Conservation (phyloP, 176 grass and related monocot genomes). For the Miscanthus lutarioriparius region DNA sequence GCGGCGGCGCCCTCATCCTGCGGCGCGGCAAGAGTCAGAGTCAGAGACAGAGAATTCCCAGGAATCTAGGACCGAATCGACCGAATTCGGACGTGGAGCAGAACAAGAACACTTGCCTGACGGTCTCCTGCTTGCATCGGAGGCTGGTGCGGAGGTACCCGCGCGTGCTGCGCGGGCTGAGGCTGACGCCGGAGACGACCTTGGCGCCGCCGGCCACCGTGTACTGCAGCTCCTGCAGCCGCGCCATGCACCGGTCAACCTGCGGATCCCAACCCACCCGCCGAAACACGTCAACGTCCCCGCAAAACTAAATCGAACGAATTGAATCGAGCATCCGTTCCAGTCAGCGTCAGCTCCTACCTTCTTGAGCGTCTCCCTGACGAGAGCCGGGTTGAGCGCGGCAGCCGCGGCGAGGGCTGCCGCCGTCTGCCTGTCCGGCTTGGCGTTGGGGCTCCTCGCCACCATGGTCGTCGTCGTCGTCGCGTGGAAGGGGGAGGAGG, state of each 20-base stretch:
- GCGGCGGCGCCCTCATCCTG: conserved; percentile 62
- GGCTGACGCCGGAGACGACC: conserved; percentile 76
- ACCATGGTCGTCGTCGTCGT: conserved; percentile 53
- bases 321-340: background rate
- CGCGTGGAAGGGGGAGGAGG: background rate
- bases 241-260: conserved; percentile 34
- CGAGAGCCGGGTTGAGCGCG: conserved; percentile 61
- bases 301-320: background rate
- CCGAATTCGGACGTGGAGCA: background rate
- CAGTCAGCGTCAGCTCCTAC: conserved; percentile 28
- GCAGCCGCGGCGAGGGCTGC: conserved; percentile 37
- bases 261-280: background rate
- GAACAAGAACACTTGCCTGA: conserved; percentile 44
- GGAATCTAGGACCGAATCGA: background rate
- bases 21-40: background rate
- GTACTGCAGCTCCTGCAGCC: conserved; percentile 95
- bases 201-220: conserved; percentile 82
- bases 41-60: background rate
- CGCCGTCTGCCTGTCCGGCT: conserved; percentile 47
- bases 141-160: conserved; percentile 89
- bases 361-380: conserved; percentile 85
- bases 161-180: conserved; percentile 94
- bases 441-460: conserved; percentile 76
- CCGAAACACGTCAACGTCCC: background rate
- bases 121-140: conserved; percentile 87